phyloP scores from a whole-genome alignment of 352 stramenopile genomes.

The Phytophthora nicotianae region DNA sequence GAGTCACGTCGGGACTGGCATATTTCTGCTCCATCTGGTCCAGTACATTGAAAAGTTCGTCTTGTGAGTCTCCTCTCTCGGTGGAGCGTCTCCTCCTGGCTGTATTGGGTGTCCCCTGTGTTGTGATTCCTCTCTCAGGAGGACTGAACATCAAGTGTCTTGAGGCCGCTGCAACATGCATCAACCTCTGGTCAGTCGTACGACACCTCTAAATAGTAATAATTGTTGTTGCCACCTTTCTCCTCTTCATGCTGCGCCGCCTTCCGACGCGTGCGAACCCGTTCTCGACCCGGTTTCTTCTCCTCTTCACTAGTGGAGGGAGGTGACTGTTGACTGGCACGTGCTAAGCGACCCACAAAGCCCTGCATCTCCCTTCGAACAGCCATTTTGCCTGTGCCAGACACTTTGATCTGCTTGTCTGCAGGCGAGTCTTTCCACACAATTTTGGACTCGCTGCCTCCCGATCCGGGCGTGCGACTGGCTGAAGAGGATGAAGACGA shows the following conservation, averaged over 20 bases:
- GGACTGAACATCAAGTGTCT: slow-evolving; percentile 62
- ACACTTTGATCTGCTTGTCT: slow-evolving; percentile 82
- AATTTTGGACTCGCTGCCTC: slow-evolving; percentile 47
- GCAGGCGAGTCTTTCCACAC: slow-evolving; percentile 84
- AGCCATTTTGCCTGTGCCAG: slow-evolving; percentile 68
- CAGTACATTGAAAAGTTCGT: slow-evolving; percentile 64
- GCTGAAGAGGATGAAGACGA: background rate
- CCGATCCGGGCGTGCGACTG: slow-evolving; percentile 20
- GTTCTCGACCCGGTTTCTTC: slow-evolving; percentile 6
- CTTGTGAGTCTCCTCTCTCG: slow-evolving; percentile 50
- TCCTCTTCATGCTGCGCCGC: slow-evolving; percentile 16
- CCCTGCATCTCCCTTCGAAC: slow-evolving; percentile 73
- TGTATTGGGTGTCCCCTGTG: slow-evolving; percentile 1
- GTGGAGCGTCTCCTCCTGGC: slow-evolving; percentile 15
- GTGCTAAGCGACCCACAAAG: slow-evolving; percentile 65
- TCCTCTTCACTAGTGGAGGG: slow-evolving; percentile 24
- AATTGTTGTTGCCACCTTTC: slow-evolving; percentile 22
- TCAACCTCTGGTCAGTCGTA: slow-evolving; percentile 12
- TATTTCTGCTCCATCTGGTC: slow-evolving; percentile 72
- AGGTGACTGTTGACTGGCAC: slow-evolving; percentile 57
- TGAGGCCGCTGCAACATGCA: slow-evolving; percentile 29
- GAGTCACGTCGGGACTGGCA: slow-evolving; percentile 36
- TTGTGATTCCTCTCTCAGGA: slow-evolving; percentile 8
- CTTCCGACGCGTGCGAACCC: slow-evolving; percentile 9
- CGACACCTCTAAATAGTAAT: slow-evolving; percentile 3